These are phyloP conservation scores for Pleurotus eryngii DNA, from an alignment of 768 basidiomycete genomes.

Conservation along the genomic window DNA sequence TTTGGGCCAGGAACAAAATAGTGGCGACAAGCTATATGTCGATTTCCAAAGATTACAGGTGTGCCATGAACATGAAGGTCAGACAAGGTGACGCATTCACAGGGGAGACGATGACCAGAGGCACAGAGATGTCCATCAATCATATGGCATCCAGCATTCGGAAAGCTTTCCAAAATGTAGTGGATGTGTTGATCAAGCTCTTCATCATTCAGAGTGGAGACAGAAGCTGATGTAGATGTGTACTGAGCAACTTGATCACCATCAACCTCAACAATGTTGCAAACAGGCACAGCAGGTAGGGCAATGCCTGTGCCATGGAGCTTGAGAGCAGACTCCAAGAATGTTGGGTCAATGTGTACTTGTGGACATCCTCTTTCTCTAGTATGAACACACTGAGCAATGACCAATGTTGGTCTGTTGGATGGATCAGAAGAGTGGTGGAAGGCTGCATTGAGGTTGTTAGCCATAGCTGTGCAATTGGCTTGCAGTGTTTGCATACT, in stretches of 20 bases:
- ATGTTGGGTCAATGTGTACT: constrained; percentile 17
- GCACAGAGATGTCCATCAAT: constrained; percentile 12
- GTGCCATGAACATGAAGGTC: constrained; percentile 14
- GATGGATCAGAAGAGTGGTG: constrained; percentile 13
- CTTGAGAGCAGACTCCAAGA: constrained; percentile 15
- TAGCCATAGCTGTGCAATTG: constrained; percentile 13
- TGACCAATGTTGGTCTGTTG: not conserved
- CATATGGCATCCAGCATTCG: constrained; percentile 15
- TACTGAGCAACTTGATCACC: constrained; percentile 10
- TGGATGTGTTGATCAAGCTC: constrained; percentile 12
- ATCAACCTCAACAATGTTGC: not conserved
- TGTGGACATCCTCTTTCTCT: constrained; percentile 18
- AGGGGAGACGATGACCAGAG: constrained; percentile 12
- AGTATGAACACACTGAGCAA: constrained; percentile 3
- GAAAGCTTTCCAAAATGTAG: constrained; percentile 13
- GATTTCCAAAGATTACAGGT: constrained; percentile 13
- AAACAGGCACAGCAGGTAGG: constrained; percentile 14
- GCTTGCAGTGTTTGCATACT: constrained; percentile 13
- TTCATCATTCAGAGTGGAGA: constrained; percentile 12
- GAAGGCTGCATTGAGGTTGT: constrained; percentile 10
- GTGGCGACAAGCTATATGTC: constrained; percentile 13
- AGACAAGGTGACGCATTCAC: constrained; percentile 10
- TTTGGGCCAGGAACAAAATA: constrained; percentile 28
- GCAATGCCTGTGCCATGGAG: constrained; percentile 18
- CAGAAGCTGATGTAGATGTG: constrained; percentile 3